These are phyloP conservation scores for Blastobotrys terrestris DNA, from an alignment of 805 yeast genomes.

Conservation along the genomic window DNA sequence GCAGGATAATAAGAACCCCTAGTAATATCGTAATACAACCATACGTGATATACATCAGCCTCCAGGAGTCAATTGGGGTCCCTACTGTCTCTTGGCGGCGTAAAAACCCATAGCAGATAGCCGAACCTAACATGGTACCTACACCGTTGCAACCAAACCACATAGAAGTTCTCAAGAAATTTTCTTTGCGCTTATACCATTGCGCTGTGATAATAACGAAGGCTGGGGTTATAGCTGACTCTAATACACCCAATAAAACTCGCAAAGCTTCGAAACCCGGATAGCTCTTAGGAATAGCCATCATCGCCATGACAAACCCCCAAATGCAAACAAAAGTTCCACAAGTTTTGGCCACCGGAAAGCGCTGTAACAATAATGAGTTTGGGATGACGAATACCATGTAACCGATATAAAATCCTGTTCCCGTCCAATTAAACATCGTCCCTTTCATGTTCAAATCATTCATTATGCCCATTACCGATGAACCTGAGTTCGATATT, in stretches of 20 bases:
- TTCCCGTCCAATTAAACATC: constrained; percentile 46
- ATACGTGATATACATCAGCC: constrained; percentile 48
- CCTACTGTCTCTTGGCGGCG: constrained; percentile 20
- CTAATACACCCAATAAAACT: constrained; percentile 47
- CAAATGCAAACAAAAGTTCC: constrained; percentile 48
- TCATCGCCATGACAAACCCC: constrained; percentile 52
- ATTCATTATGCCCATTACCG: constrained; percentile 44
- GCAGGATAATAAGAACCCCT: constrained; percentile 21
- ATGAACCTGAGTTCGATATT: constrained; percentile 43
- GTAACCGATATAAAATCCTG: constrained; percentile 60
- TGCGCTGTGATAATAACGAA: constrained; percentile 51
- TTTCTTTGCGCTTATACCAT: constrained; percentile 45
- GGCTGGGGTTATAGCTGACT: constrained; percentile 52
- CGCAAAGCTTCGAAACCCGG: constrained; percentile 43
- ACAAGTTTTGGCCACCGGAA: constrained; percentile 50
- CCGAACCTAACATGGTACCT: constrained; percentile 41
- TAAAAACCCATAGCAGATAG: constrained; percentile 42
- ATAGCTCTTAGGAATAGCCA: constrained; percentile 40
- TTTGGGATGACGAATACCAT: constrained; percentile 50
- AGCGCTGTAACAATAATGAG: constrained; percentile 42
- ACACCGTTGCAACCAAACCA: constrained; percentile 42
- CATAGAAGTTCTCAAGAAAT: constrained; percentile 39
- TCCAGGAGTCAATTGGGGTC: constrained; percentile 40
- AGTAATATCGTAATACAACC: constrained; percentile 48
- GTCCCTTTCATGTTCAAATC: constrained; percentile 42